A percentile compares a stretch with the other conserved stretches of the same genome.
phyloP scores from a whole-genome alignment of 371 early-diverging fungal species.

The Mucor saturninus region DNA sequence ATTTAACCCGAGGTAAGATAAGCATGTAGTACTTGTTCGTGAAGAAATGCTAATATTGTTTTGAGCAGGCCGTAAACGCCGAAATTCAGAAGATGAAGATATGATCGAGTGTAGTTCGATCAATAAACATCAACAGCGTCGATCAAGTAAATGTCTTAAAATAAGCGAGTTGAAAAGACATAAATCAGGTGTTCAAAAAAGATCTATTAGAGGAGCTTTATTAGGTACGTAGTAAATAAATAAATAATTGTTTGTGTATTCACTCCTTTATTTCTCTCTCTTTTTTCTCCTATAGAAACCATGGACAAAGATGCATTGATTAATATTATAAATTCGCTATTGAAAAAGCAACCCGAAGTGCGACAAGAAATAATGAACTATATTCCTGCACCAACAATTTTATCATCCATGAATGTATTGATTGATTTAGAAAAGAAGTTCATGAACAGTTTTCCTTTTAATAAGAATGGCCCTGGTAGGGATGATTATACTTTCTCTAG shows the following conservation, averaged over 20 bases:
- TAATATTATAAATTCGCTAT: constrained; percentile 69
- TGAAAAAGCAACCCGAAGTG: constrained; percentile 74
- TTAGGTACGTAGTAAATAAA: constrained; percentile 35
- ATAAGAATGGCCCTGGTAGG: constrained; percentile 75
- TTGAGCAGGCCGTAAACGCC: constrained; percentile 44
- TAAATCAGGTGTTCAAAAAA: constrained; percentile 33
- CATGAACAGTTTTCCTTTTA: constrained; percentile 83
- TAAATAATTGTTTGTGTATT: not conserved
- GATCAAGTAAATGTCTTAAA: constrained; percentile 17
- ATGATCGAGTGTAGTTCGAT: constrained; percentile 39
- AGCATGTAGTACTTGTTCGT: too few species aligned
- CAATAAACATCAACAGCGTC: constrained; percentile 18
- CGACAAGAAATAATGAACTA: constrained; percentile 72
- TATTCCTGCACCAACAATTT: constrained; percentile 88
- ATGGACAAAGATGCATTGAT: constrained; percentile 79
- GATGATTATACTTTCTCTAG: constrained; percentile 92
- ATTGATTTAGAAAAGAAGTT: constrained; percentile 72
- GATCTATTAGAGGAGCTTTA: constrained; percentile 32
- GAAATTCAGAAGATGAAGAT: constrained; percentile 55
- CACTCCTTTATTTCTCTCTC: not conserved
- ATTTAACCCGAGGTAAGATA: too few species aligned
- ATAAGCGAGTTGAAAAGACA: constrained; percentile 29
- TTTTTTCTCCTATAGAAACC: constrained; percentile 46
- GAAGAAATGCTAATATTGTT: too few species aligned
- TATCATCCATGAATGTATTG: constrained; percentile 73